Percentiles rank a stretch among this genome's conserved stretches.
Evolutionary conservation across 2,329 filamentous ascomycete species (phyloP).

Genomic region (Ceratocystis lukuohia): DNA sequence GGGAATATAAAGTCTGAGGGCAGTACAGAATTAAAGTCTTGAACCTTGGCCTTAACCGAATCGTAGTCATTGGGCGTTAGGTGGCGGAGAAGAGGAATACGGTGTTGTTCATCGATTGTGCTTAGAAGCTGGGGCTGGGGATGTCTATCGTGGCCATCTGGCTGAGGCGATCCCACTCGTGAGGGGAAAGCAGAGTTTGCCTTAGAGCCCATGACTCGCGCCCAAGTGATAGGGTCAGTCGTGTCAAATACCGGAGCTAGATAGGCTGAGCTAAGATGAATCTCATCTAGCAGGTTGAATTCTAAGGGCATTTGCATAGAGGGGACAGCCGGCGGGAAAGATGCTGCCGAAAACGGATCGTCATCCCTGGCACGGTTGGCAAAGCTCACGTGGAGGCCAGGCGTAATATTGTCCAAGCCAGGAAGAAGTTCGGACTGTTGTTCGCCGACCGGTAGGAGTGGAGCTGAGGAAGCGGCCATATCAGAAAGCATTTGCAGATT

Average conservation of each 20-base stretch:
- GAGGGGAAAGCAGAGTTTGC: slow-evolving; percentile 41
- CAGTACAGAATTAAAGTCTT: slow-evolving; percentile 47
- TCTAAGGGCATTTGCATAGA: slow-evolving; percentile 26
- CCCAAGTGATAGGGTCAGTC: slow-evolving; percentile 15
- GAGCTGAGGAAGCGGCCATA: slow-evolving; percentile 12
- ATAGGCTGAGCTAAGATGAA: slow-evolving; percentile 6
- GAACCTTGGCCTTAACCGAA: slow-evolving; percentile 43
- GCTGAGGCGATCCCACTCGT: slow-evolving; percentile 40
- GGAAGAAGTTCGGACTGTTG: slow-evolving; percentile 9
- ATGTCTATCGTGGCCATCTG: slow-evolving; percentile 35
- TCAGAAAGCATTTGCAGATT: slow-evolving; percentile 13
- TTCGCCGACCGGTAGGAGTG: slow-evolving; percentile 4
- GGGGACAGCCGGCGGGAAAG: slow-evolving; percentile 7
- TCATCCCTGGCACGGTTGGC: not conserved
- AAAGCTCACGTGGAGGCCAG: slow-evolving; percentile 8
- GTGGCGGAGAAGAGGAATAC: slow-evolving; percentile 29
- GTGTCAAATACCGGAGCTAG: slow-evolving; percentile 10
- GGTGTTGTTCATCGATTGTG: slow-evolving; percentile 25
- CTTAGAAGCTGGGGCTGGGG: slow-evolving; percentile 19
- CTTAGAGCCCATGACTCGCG: slow-evolving; percentile 29
- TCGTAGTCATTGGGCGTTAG: slow-evolving; percentile 43
- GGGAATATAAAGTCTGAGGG: slow-evolving; percentile 53
- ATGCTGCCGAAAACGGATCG: slow-evolving; percentile 1
- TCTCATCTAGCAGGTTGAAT: slow-evolving; percentile 11
- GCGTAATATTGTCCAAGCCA: slow-evolving; percentile 5